Evolutionary conservation across 2,329 filamentous ascomycete species (phyloP), one percentile per base, ranked within the genome.

Genomic region (Graphilbum sp.): DNA sequence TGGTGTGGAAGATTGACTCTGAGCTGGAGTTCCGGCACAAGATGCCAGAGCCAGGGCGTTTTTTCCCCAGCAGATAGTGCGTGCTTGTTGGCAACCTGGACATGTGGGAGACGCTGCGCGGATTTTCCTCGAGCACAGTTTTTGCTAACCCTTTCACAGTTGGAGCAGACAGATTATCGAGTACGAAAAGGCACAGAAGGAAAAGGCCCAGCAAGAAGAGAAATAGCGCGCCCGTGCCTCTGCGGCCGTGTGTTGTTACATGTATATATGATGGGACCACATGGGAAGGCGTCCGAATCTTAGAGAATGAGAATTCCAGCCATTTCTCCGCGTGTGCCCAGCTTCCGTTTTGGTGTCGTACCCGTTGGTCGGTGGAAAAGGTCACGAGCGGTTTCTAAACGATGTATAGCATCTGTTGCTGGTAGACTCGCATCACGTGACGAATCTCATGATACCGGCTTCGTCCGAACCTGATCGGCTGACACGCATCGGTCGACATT

Each of bases 1-100:
- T 78, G 49, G 65, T 68, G 42, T 88, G 73, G 68, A 81, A 69
- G 50, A 53, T 79, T 45, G 86, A 81, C 57, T 80, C 82, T 35
- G 69, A 86, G 47, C 66, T 70, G 45, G 84, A 92, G 59, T 60
- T 71, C 52, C 71, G 84, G 50, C 67, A 78, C 52, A 76, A 71
- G 61, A 85, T 92, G 72, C 84, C 84, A 38, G 79, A 85, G 59
- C 70, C 71, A 39, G 75, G 71, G 49, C 66, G 80, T 50, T 90
- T 90, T 68, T 90, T 75, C 62, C 84, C 84, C 27, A 90, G 83
- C 63, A 72, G 84, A 73, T 79, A 84, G 82, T 88, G 67, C 53
- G 80, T 58, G 3, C n/a, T n/a, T n/a, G n/a, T n/a, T n/a, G n/a
- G n/a, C n/a, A n/a, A n/a, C n/a, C n/a, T n/a, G n/a, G n/a, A n/a